phyloP scores from a whole-genome alignment of 345 rosid genomes.

The Arabidopsis thaliana region TAIR10.1 NC_003071.7:18616001-18616500 shows the following conservation, averaged over 20 bases:
- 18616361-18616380: neutral
- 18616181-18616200: conserved; percentile 45
- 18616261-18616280: neutral
- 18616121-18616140: conserved; percentile 51
- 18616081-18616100: conserved; percentile 39
- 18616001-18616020: conserved; percentile 67
- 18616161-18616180: conserved; percentile 55
- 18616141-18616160: conserved; percentile 72
- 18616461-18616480: conserved; percentile 31
- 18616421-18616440: neutral
- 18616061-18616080: conserved; percentile 21
- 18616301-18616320: neutral
- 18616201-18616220: conserved; percentile 29
- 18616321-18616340: neutral
- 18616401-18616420: neutral
- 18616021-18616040: conserved; percentile 67
- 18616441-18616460: conserved; percentile 10
- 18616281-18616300: neutral
- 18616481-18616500: conserved; percentile 37
- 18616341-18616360: neutral
- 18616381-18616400: neutral
- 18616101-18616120: conserved; percentile 34
- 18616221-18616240: conserved; percentile 18
- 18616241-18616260: conserved; percentile 2
- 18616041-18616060: conserved; percentile 43